phyloP scores from a whole-genome alignment of 2,329 filamentous ascomycete species.

The Colletotrichum chlorophyti region DNA sequence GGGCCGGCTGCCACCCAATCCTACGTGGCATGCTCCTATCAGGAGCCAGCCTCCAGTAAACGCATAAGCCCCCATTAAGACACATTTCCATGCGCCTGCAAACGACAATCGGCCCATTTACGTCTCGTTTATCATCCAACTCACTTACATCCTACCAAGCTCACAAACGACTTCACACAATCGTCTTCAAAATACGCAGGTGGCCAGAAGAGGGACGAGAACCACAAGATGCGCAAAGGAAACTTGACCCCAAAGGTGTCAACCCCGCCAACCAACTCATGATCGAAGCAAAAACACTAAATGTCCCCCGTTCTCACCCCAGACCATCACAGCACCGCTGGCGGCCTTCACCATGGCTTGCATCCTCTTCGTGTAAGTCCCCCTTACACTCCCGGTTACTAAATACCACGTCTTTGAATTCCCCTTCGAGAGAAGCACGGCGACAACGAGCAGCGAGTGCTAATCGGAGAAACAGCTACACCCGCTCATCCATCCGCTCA shows the following conservation, averaged over 20 bases:
- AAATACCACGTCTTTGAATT: too few relatives aligned
- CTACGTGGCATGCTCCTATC: too few relatives aligned
- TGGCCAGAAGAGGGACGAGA: neutral
- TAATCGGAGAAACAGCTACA: constrained; percentile 38
- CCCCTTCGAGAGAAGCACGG: too few relatives aligned
- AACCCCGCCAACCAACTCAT: too few relatives aligned
- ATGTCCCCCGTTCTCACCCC: neutral
- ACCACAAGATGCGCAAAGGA: constrained; percentile 25
- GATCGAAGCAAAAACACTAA: neutral
- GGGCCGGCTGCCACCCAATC: too few relatives aligned
- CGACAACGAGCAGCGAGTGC: too few relatives aligned
- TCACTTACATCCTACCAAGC: neutral
- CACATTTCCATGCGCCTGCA: neutral
- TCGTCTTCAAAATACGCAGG: neutral
- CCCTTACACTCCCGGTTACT: too few relatives aligned
- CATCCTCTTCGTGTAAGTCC: constrained; percentile 54
- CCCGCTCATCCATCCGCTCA: constrained; percentile 48
- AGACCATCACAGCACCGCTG: constrained; percentile 56
- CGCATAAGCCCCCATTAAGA: neutral
- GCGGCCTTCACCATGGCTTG: constrained; percentile 62
- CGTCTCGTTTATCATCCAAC: neutral
- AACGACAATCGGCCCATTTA: constrained; percentile 21
- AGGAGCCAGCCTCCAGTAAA: neutral
- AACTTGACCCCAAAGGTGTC: constrained; percentile 28
- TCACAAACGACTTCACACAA: neutral